These are phyloP conservation scores for Eucalyptus fibrosa DNA, from an alignment of 345 rosid genomes.

Conservation along the genomic window DNA sequence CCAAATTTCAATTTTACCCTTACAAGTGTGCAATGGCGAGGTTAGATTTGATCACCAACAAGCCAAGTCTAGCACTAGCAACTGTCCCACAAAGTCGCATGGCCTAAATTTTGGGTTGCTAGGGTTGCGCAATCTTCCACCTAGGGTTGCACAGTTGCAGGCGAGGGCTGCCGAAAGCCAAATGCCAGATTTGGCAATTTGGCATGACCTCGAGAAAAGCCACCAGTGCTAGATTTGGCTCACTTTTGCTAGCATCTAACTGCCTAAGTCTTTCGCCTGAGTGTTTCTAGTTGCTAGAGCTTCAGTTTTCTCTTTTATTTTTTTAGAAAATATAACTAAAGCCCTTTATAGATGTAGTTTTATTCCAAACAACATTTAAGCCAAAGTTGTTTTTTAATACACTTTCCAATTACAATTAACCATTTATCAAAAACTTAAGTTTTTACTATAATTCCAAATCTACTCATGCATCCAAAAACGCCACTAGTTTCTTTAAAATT, in stretches of 20 bases:
- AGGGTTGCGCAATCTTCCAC: background rate
- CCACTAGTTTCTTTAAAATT: background rate
- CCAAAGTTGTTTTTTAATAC: no score
- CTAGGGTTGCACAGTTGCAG: fast-evolving
- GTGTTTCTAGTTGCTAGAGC: background rate
- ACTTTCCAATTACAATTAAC: background rate
- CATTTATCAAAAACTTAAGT: background rate
- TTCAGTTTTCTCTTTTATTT: no score
- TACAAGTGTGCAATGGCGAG: background rate
- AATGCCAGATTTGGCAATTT: background rate
- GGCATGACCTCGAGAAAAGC: background rate
- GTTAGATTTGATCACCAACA: background rate
- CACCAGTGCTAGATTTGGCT: background rate
- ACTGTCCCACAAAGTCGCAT: fast-evolving
- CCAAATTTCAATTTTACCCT: background rate
- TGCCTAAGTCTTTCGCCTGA: fast-evolving
- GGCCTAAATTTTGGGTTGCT: background rate
- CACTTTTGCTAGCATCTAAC: background rate
- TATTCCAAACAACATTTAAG: background rate
- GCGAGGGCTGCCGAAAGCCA: fast-evolving
- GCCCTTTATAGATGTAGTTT: background rate
- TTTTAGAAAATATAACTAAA: background rate
- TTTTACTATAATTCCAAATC: background rate
- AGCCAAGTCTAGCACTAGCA: background rate
- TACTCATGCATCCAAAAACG: background rate